These are phyloP conservation scores for Cercospora canescens DNA, from an alignment of 2,329 filamentous ascomycete genomes.

Conservation along the genomic window DNA sequence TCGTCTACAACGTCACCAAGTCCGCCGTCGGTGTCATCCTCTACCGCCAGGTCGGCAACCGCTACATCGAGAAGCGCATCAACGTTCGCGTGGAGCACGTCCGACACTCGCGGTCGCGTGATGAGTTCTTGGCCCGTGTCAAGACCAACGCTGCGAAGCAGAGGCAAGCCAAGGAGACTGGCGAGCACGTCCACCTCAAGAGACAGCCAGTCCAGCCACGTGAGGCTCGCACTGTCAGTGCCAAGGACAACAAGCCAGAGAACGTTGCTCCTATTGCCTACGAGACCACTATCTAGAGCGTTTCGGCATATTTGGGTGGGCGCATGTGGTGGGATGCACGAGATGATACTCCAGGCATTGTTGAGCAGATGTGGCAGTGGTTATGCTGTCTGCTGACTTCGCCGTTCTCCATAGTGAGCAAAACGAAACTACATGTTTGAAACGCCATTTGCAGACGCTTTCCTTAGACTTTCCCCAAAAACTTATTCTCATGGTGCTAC, in stretches of 20 bases:
- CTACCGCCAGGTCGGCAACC: slow-evolving; percentile 99
- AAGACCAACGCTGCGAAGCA: slow-evolving; percentile 94
- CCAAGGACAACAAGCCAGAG: slow-evolving; percentile 83
- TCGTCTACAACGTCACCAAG: slow-evolving; percentile 87
- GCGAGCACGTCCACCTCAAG: slow-evolving; percentile 89
- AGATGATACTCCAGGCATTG: slow-evolving; percentile 18
- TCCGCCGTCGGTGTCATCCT: slow-evolving; percentile 96
- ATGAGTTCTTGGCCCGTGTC: slow-evolving; percentile 94
- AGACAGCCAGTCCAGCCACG: slow-evolving; percentile 79
- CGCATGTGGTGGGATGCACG: slow-evolving; percentile 22
- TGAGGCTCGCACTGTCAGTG: slow-evolving; percentile 74
- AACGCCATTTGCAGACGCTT: slow-evolving; percentile 5
- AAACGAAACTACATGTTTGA: slow-evolving; percentile 29
- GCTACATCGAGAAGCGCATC: slow-evolving; percentile 99
- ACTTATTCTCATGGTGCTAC: neutral
- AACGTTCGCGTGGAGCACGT: slow-evolving; percentile 99
- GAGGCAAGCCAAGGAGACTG: slow-evolving; percentile 88
- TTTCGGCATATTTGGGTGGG: slow-evolving; percentile 25
- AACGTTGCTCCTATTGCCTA: slow-evolving; percentile 89
- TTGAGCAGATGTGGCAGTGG: slow-evolving; percentile 17
- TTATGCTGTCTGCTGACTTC: slow-evolving; percentile 14
- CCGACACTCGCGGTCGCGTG: slow-evolving; percentile 87
- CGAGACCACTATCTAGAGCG: slow-evolving; percentile 92
- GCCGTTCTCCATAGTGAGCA: slow-evolving; percentile 29
- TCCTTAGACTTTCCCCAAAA: slow-evolving; percentile 4